A percentile compares a stretch with the other conserved stretches of the same genome.
phyloP scores from a whole-genome alignment of 176 grass and related monocot genomes.

The Eragrostis nindensis region DNA sequence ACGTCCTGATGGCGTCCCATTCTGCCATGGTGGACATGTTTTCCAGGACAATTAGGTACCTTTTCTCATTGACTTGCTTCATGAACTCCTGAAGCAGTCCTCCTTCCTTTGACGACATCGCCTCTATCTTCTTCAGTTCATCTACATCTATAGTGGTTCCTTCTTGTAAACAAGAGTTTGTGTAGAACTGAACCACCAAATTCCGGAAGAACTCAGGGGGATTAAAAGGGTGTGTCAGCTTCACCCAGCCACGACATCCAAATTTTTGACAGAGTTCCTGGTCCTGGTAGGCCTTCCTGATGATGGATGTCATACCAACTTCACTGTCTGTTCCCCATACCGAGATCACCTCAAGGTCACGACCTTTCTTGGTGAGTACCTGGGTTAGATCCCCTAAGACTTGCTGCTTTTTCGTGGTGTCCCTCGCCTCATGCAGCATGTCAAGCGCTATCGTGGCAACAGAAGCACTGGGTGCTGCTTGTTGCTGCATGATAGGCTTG shows the following conservation, averaged over 20 bases:
- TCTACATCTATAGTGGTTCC: background rate
- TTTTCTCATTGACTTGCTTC: background rate
- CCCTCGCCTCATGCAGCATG: background rate
- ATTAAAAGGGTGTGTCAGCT: background rate
- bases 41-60: background rate
- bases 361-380: background rate
- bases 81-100: background rate
- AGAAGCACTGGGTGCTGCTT: background rate
- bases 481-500: background rate
- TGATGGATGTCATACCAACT: background rate
- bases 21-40: background rate
- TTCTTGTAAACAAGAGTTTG: background rate
- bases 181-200: background rate
- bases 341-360: background rate
- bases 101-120: background rate
- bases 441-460: background rate
- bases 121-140: background rate
- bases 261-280: background rate
- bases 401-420: background rate
- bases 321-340: background rate
- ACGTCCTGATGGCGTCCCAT: background rate
- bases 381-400: background rate
- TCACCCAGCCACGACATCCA: background rate
- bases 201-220: background rate
- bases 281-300: background rate